These are phyloP conservation scores for Calonectria henricotiae DNA, from an alignment of 2,329 filamentous ascomycete genomes.

Conservation along the genomic window DNA sequence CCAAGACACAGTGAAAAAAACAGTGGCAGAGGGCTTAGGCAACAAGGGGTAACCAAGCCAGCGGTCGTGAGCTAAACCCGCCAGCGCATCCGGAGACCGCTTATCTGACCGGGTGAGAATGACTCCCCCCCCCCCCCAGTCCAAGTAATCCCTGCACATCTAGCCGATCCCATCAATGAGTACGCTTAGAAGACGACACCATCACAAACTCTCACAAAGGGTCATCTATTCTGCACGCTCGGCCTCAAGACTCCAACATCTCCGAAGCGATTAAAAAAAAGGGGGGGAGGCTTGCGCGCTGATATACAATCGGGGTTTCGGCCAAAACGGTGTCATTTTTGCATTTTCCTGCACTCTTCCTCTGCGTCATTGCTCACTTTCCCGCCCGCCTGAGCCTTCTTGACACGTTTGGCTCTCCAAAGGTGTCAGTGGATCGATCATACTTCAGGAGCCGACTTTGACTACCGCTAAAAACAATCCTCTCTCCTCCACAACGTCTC, in stretches of 20 bases:
- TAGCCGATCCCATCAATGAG: slow-evolving; percentile 19
- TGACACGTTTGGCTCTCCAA: slow-evolving; percentile 49
- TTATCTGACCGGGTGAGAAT: too few species aligned
- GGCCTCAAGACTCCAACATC: neutral
- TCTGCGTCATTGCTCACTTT: slow-evolving; percentile 40
- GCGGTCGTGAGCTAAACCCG: too few species aligned
- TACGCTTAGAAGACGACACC: slow-evolving; percentile 39
- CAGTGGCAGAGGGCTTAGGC: too few species aligned
- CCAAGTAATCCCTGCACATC: neutral
- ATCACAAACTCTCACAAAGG: slow-evolving; percentile 27
- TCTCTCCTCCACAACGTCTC: slow-evolving; percentile 13
- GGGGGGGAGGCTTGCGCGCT: neutral
- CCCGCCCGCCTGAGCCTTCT: slow-evolving; percentile 36
- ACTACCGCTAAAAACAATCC: slow-evolving; percentile 29
- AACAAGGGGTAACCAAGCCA: too few species aligned
- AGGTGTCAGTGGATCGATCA: slow-evolving; percentile 31
- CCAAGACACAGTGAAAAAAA: too few species aligned
- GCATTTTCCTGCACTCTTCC: slow-evolving; percentile 27
- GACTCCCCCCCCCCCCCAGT: too few species aligned
- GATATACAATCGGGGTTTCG: slow-evolving; percentile 14
- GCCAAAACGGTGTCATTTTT: slow-evolving; percentile 1
- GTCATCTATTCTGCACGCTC: neutral
- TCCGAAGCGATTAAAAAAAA: too few species aligned
- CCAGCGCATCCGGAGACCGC: too few species aligned
- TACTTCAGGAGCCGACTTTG: slow-evolving; percentile 22